Evolutionary conservation across 2,329 filamentous ascomycete genomes (phyloP).

Genomic region (Hyphodiscus sp.): DNA sequence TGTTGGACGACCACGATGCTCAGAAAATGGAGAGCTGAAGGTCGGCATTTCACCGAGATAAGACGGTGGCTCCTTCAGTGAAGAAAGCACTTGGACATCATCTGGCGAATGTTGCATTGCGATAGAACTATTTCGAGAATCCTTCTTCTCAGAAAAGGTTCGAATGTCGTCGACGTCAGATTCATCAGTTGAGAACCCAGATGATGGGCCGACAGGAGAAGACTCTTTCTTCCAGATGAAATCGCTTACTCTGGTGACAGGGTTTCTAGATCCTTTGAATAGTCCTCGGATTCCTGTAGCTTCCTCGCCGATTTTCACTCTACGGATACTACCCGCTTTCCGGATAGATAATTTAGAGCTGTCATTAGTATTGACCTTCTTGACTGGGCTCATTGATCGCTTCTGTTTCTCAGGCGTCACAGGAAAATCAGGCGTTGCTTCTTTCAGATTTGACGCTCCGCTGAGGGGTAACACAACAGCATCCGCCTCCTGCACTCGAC

Average conservation of each 20-base stretch:
- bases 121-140: constrained; percentile 34
- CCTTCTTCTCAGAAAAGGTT: constrained; percentile 30
- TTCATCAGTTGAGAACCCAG: constrained; percentile 40
- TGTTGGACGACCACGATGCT: constrained; percentile 30
- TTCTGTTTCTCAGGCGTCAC: constrained; percentile 11
- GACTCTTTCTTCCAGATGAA: constrained; percentile 53
- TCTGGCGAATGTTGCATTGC: constrained; percentile 3
- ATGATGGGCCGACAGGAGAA: constrained; percentile 33
- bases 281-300: constrained; percentile 61
- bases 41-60: constrained; percentile 35
- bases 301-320: constrained; percentile 35
- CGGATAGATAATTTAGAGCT: constrained; percentile 40
- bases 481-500: constrained; percentile 31
- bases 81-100: constrained; percentile 12
- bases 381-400: constrained; percentile 34
- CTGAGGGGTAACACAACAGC: background rate
- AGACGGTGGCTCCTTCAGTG: constrained; percentile 14
- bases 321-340: constrained; percentile 43
- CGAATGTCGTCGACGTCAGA: constrained; percentile 41
- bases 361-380: constrained; percentile 37
- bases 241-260: constrained; percentile 55
- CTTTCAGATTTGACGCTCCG: constrained; percentile 10
- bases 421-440: constrained; percentile 22
- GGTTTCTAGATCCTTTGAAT: constrained; percentile 67
- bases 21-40: constrained; percentile 41